Conservation (phyloP, 2,329 filamentous ascomycete species). For the Phaeosphaeria sp. region DNA sequence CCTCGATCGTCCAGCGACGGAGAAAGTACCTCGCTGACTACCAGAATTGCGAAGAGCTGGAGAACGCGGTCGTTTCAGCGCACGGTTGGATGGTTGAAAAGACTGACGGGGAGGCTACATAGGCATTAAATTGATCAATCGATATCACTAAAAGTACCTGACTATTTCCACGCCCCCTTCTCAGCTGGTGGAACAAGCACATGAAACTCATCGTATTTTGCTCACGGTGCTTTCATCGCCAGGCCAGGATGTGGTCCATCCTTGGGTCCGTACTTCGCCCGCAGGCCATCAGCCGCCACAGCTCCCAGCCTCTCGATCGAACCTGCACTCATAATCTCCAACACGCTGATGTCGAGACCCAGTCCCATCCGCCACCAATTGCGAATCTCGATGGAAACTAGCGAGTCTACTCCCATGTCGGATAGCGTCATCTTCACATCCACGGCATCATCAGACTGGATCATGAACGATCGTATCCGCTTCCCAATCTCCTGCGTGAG, state of each 20-base stretch:
- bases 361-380: conserved; percentile 48
- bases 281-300: not conserved
- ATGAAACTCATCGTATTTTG: not conserved
- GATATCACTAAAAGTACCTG: not conserved
- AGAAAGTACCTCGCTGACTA: not conserved
- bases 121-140: not conserved
- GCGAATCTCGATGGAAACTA: conserved; percentile 49
- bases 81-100: not conserved
- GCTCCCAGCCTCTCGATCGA: not conserved
- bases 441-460: conserved; percentile 22
- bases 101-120: not conserved
- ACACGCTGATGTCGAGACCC: conserved; percentile 28
- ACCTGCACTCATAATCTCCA: conserved; percentile 27
- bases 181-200: not conserved
- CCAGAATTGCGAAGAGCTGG: not conserved
- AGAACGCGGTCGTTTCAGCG: not conserved
- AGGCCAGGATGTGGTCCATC: not conserved
- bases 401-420: conserved; percentile 41
- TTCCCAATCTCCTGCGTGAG: conserved; percentile 30
- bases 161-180: not conserved
- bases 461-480: conserved; percentile 20
- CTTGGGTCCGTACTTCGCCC: not conserved
- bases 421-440: conserved; percentile 15
- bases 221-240: not conserved
- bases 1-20: not conserved